Evolutionary conservation across 2,329 filamentous ascomycete species (phyloP).

Genomic region (Monosporascus sp.): DNA sequence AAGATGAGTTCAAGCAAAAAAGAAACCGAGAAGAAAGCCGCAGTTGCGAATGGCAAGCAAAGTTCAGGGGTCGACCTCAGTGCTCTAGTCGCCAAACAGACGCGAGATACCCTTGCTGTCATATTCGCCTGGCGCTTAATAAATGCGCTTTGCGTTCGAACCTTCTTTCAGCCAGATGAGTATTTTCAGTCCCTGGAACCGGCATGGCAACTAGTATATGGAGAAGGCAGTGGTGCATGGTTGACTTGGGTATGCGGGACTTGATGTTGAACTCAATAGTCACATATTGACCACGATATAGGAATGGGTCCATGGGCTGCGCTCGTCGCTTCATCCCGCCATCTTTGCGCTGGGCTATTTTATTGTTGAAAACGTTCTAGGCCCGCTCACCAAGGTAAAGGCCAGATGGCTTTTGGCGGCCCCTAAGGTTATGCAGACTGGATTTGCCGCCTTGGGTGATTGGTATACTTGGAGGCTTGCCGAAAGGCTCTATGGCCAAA

Average conservation of each 20-base stretch:
- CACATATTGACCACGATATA: constrained; percentile 32
- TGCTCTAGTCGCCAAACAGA: constrained; percentile 25
- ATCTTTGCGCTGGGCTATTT: constrained; percentile 76
- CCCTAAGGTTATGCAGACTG: constrained; percentile 71
- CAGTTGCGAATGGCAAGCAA: constrained; percentile 6
- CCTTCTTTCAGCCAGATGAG: constrained; percentile 98
- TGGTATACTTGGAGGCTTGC: constrained; percentile 85
- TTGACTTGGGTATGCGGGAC: constrained; percentile 76
- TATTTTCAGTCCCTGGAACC: constrained; percentile 95
- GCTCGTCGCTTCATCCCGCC: constrained; percentile 86
- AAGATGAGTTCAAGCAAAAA: constrained; percentile 18
- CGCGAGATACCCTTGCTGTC: constrained; percentile 29
- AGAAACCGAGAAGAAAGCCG: constrained; percentile 5
- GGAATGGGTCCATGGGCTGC: constrained; percentile 89
- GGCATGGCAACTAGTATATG: constrained; percentile 86
- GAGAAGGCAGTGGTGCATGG: constrained; percentile 72
- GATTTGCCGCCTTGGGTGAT: constrained; percentile 73
- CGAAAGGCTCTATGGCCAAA: constrained; percentile 62
- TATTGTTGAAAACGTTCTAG: constrained; percentile 50
- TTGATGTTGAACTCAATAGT: neutral
- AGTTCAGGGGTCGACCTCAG: constrained; percentile 1
- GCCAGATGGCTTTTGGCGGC: constrained; percentile 64
- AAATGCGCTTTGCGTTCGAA: constrained; percentile 73
- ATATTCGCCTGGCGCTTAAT: constrained; percentile 67
- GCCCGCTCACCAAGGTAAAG: constrained; percentile 44